Percentiles rank a stretch among this genome's conserved stretches.
Conservation (phyloP, 208 protist genomes). For the Trypanosoma grayi region DNA sequence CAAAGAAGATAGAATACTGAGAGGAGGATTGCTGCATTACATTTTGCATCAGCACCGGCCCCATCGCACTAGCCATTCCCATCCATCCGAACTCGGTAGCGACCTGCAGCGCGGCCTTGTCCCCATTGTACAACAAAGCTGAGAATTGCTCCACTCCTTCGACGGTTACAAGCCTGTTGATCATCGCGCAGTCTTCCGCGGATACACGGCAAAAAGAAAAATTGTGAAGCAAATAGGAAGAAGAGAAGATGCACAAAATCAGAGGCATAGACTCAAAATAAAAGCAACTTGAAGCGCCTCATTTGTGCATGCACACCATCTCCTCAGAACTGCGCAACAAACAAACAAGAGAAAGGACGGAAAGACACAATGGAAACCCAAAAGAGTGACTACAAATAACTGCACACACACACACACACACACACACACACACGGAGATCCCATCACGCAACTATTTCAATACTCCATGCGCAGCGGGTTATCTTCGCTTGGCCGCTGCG, state of each 20-base stretch:
- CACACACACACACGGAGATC: background rate
- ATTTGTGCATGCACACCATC: too few relatives aligned
- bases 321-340: too few relatives aligned
- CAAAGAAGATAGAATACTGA: conserved; percentile 55
- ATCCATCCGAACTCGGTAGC: conserved; percentile 29
- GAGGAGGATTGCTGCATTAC: conserved; percentile 45
- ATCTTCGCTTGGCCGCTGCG: conserved; percentile 66
- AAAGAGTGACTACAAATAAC: conserved; percentile 1
- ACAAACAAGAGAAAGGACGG: conserved; percentile 9
- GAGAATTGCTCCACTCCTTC: conserved; percentile 30
- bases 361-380: background rate
- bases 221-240: too few relatives aligned
- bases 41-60: conserved; percentile 26
- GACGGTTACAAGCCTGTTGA: conserved; percentile 12
- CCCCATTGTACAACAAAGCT: conserved; percentile 25
- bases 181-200: too few relatives aligned
- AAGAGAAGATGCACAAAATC: too few relatives aligned
- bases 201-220: too few relatives aligned
- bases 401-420: background rate
- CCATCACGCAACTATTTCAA: conserved; percentile 4
- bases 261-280: too few relatives aligned
- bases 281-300: too few relatives aligned
- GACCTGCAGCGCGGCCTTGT: conserved; percentile 24
- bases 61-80: conserved; percentile 26
- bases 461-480: conserved; percentile 53